Evolutionary conservation across 2,329 filamentous ascomycete species (phyloP).

Genomic region (Paracorniculantispora psalliotae): DNA sequence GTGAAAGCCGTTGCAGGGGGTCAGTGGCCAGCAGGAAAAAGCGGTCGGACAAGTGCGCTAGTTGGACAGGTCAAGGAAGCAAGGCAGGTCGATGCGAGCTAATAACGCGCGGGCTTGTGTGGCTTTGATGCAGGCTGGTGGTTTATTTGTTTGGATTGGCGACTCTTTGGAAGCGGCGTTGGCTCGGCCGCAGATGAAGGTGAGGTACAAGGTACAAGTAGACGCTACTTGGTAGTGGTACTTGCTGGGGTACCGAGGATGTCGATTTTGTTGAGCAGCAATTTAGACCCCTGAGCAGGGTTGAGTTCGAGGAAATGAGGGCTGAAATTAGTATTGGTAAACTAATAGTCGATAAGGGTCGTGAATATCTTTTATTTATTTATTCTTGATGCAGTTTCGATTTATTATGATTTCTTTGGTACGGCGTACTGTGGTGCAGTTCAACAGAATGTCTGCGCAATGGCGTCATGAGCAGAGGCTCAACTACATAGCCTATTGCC

Average conservation of each 20-base stretch:
- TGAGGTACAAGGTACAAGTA: neutral
- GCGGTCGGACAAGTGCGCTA: slow-evolving; percentile 4
- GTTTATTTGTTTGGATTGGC: neutral
- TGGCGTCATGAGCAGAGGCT: neutral
- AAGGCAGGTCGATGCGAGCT: neutral
- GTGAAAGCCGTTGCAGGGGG: slow-evolving; percentile 20
- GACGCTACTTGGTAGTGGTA: neutral
- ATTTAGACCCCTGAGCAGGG: neutral
- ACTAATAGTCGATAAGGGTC: too few species aligned
- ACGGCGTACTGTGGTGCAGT: neutral
- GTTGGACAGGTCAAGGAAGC: neutral
- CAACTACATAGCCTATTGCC: neutral
- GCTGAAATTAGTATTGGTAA: neutral
- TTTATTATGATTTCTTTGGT: too few species aligned
- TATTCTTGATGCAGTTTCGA: neutral
- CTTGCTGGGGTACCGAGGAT: neutral
- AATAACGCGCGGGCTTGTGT: neutral
- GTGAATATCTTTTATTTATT: neutral
- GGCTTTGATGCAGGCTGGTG: neutral
- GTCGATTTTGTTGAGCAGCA: slow-evolving; percentile 1
- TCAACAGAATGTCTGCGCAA: neutral
- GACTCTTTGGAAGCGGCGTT: neutral
- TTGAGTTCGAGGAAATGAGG: neutral
- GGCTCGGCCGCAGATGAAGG: neutral
- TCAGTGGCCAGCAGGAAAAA: slow-evolving; percentile 9